Evolutionary conservation across 177 flowering plant species (phyloP).

Genomic region (Vitis hybrid): DNA sequence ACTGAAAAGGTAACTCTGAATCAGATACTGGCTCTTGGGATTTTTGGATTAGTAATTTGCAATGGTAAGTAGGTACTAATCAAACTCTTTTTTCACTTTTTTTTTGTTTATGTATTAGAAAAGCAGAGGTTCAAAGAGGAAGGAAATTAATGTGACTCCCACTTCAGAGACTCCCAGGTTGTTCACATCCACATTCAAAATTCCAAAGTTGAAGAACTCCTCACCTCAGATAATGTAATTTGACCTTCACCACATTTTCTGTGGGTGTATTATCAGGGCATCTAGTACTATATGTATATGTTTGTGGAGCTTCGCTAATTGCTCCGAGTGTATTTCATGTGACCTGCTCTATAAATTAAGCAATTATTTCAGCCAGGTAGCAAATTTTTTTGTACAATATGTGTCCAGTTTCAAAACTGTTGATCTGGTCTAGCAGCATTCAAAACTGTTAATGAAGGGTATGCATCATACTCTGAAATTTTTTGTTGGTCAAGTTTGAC

Average conservation of each 20-base stretch:
- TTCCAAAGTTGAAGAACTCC: slow-evolving; percentile 39
- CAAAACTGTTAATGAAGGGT: too few species aligned
- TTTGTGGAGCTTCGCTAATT: not conserved
- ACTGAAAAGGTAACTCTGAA: slow-evolving; percentile 12
- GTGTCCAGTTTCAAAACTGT: too few species aligned
- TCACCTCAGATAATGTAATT: slow-evolving; percentile 13
- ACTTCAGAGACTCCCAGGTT: slow-evolving; percentile 40
- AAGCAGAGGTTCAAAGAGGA: slow-evolving; percentile 3
- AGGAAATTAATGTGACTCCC: slow-evolving; percentile 24
- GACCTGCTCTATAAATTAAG: too few species aligned
- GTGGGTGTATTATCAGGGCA: not conserved
- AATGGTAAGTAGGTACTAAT: not conserved
- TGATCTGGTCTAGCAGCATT: too few species aligned
- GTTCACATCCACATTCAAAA: slow-evolving; percentile 49
- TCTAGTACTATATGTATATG: not conserved
- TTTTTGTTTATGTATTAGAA: too few species aligned
- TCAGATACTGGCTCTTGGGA: not conserved
- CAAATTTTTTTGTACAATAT: too few species aligned
- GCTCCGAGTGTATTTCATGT: too few species aligned
- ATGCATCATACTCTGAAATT: too few species aligned
- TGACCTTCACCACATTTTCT: slow-evolving; percentile 1
- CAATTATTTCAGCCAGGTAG: too few species aligned
- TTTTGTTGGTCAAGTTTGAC: too few species aligned
- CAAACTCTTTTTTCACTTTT: too few species aligned
- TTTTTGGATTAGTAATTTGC: not conserved